These are phyloP conservation scores for Entomortierella lignicola DNA, from an alignment of 192 early-diverging fungal genomes.

Conservation along the genomic window DNA sequence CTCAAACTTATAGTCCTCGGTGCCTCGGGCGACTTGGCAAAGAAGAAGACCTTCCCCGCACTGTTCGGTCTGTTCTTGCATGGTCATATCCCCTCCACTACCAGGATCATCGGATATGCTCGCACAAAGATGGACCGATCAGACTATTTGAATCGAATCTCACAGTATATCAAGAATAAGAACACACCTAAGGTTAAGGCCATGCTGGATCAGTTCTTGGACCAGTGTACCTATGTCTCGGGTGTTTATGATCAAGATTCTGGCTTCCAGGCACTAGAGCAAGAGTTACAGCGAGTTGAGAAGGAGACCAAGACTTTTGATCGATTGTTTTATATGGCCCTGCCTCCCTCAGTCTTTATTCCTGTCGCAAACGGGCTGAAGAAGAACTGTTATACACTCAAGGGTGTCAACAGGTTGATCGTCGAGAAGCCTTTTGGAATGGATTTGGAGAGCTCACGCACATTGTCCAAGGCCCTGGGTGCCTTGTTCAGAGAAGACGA, in stretches of 20 bases:
- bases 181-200: conserved; percentile 62
- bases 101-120: conserved; percentile 92
- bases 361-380: conserved; percentile 81
- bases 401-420: conserved; percentile 79
- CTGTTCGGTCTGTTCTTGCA: conserved; percentile 90
- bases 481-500: conserved; percentile 86
- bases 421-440: conserved; percentile 98
- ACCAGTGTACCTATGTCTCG: conserved; percentile 76
- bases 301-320: conserved; percentile 46
- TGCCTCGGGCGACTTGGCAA: conserved; percentile 92
- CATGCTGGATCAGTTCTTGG: conserved; percentile 71
- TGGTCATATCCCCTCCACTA: conserved; percentile 75
- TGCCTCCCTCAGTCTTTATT: conserved; percentile 92
- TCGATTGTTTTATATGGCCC: conserved; percentile 83
- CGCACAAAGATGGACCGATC: conserved; percentile 81
- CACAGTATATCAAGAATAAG: conserved; percentile 69
- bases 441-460: conserved; percentile 79
- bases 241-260: conserved; percentile 86
- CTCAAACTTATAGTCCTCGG: conserved; percentile 69
- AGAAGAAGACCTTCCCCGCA: conserved; percentile 97
- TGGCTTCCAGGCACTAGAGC: conserved; percentile 72
- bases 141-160: conserved; percentile 82
- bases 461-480: conserved; percentile 76
- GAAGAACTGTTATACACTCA: conserved; percentile 70
- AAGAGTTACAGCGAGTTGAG: conserved; percentile 71